phyloP scores from a whole-genome alignment of 371 early-diverging fungal genomes.

The Coemansia linderi region DNA sequence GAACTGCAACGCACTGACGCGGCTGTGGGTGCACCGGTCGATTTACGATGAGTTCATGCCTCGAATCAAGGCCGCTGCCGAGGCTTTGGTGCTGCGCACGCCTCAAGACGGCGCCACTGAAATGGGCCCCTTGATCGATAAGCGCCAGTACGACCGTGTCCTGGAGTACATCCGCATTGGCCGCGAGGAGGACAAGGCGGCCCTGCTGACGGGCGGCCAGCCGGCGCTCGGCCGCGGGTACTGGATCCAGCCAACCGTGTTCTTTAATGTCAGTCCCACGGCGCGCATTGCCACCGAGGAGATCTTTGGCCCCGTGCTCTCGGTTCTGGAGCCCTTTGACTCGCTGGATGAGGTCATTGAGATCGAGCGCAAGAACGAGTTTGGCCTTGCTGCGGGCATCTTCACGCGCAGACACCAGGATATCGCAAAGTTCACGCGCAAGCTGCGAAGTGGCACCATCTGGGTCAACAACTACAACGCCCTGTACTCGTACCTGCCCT shows the following conservation, averaged over 20 bases:
- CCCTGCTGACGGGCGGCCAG: conserved; percentile 68
- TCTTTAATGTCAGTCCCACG: conserved; percentile 65
- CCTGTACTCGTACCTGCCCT: conserved; percentile 69
- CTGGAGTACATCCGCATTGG: conserved; percentile 60
- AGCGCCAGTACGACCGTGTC: conserved; percentile 75
- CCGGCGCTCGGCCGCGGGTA: conserved; percentile 71
- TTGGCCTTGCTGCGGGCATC: conserved; percentile 88
- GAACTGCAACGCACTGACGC: conserved; percentile 85
- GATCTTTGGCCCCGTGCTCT: conserved; percentile 91
- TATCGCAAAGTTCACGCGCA: conserved; percentile 62
- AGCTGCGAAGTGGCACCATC: conserved; percentile 77
- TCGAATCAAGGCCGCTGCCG: conserved; percentile 64
- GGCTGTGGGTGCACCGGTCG: conserved; percentile 79
- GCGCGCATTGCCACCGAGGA: conserved; percentile 79
- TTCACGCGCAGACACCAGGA: conserved; percentile 73
- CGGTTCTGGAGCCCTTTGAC: conserved; percentile 73
- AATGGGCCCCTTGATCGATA: conserved; percentile 78
- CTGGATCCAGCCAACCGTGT: conserved; percentile 81
- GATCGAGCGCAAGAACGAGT: conserved; percentile 68
- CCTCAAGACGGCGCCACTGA: conserved; percentile 65
- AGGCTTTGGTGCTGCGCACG: conserved; percentile 58
- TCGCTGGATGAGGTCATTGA: conserved; percentile 75
- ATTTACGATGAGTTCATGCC: conserved; percentile 73
- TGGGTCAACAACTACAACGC: conserved; percentile 71
- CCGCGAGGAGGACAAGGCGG: conserved; percentile 39